Percentiles rank a stretch among this genome's conserved stretches.
phyloP scores from a whole-genome alignment of 345 rosid species.

The Cochlearia excelsa region DNA sequence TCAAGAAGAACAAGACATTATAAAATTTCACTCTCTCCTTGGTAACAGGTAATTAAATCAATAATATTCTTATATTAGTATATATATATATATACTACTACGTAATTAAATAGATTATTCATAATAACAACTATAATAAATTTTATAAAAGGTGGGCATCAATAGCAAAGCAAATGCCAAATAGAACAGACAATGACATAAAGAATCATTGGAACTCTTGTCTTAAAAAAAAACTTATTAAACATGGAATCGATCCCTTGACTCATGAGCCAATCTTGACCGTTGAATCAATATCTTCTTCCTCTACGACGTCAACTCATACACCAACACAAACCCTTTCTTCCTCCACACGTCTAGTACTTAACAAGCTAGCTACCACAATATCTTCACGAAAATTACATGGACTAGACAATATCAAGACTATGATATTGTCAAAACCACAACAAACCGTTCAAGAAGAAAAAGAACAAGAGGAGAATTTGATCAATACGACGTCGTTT shows the following conservation, averaged over 20 bases:
- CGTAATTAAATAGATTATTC: no score
- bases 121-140: no score
- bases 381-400: conserved; percentile 11
- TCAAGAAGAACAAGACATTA: conserved; percentile 32
- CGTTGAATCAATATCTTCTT: neutral
- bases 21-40: conserved; percentile 24
- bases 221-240: conserved; percentile 32
- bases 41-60: conserved; percentile 30
- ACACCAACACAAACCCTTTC: neutral
- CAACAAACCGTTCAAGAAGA: conserved; percentile 11
- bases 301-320: conserved; percentile 20
- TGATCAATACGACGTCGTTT: conserved; percentile 4
- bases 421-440: conserved; percentile 24
- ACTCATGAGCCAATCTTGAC: conserved; percentile 28
- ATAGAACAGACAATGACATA: conserved; percentile 39
- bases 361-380: conserved; percentile 31
- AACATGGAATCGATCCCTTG: conserved; percentile 34
- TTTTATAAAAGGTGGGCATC: conserved; percentile 35
- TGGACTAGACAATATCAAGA: conserved; percentile 27
- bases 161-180: conserved; percentile 34
- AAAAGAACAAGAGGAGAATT: conserved; percentile 4
- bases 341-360: conserved; percentile 22
- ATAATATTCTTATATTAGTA: neutral
- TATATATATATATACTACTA: no score
- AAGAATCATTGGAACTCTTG: conserved; percentile 41